Evolutionary conservation across 345 rosid species (phyloP), one percentile per base, ranked within the genome.

Genomic region (Gossypium mustelinum): DNA sequence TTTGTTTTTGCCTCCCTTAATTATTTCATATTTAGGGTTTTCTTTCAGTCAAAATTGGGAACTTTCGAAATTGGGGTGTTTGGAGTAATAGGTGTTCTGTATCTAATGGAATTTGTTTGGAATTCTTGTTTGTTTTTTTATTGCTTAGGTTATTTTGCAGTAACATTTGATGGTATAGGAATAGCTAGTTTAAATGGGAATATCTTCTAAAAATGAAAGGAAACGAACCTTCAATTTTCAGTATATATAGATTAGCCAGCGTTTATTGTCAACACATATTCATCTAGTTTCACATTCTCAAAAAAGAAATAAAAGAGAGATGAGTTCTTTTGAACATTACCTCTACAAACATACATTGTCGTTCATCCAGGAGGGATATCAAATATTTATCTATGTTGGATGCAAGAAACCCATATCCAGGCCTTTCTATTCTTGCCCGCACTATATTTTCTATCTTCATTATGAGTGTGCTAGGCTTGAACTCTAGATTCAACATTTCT

Each of bases 381-480:
- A 18, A n/a, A 0, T 1, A 55, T 2, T 56, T 56, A 0, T 11
- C 51, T 71, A 64, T 50, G 12, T 3, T 9, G 63, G 64, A 9
- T 41, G 64, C 24, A 1, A 39, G 2, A 70, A 70, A 70, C 1
- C 9, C 45, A 29, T 29, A 9, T n/a, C 74, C 0, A 29, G 62
- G 6, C 27, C 25, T 5, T 2, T 14, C 27, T 55, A 55, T 34
- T 24, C 57, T 59, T 74, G 77, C 71, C 11, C 0, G 20, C 2
- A 10, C 3, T 74, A 62, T 13, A 13, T 25, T 2, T 64, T 63
- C 16, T 64, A 9, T 58, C 63, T 63, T 20, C 77, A 74, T 9
- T 63, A 74, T 16, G 43, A 45, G 22, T 64, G 77, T 51, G 34
- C 61, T 51, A 44, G 25, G 22, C 63, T 75, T n/a, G 54, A 7